Percentiles rank a stretch among this genome's conserved stretches.
phyloP scores from a whole-genome alignment of 345 rosid genomes.

The Psidium guajava region DNA sequence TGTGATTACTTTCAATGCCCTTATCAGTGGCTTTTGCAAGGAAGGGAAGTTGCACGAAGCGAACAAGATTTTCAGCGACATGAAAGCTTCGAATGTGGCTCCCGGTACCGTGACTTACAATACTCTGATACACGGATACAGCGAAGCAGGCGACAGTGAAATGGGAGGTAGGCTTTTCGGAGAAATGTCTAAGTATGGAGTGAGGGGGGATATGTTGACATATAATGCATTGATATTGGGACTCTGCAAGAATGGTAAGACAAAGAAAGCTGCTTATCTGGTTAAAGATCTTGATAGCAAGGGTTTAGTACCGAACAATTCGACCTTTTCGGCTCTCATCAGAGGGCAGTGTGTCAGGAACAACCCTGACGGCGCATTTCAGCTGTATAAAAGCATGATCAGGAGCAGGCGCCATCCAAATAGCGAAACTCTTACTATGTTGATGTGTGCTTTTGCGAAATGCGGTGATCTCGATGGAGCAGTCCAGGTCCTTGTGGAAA shows the following conservation, averaged over 20 bases:
- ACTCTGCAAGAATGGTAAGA: slow-evolving; percentile 77
- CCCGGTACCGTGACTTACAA: slow-evolving; percentile 65
- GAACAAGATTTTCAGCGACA: slow-evolving; percentile 41
- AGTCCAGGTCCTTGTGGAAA: slow-evolving; percentile 39
- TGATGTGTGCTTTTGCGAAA: slow-evolving; percentile 41
- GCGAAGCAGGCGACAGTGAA: slow-evolving; percentile 40
- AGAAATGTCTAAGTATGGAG: slow-evolving; percentile 47
- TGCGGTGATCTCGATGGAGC: slow-evolving; percentile 66
- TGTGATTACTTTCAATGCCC: slow-evolving; percentile 58
- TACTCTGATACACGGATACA: slow-evolving; percentile 61
- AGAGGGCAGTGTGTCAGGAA: slow-evolving; percentile 63
- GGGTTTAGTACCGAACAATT: slow-evolving; percentile 58
- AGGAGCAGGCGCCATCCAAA: slow-evolving; percentile 59
- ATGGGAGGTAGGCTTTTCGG: slow-evolving; percentile 52
- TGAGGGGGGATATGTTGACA: slow-evolving; percentile 59
- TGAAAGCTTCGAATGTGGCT: slow-evolving; percentile 46
- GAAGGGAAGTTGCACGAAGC: slow-evolving; percentile 51
- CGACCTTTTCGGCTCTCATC: slow-evolving; percentile 74
- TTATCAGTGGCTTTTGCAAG: slow-evolving; percentile 60
- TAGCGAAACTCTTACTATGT: slow-evolving; percentile 27
- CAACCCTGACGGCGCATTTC: slow-evolving; percentile 56
- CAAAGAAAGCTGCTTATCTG: slow-evolving; percentile 75
- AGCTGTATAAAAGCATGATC: slow-evolving; percentile 62
- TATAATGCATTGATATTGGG: slow-evolving; percentile 77
- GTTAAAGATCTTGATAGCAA: slow-evolving; percentile 65